Base-by-base conservation (phyloP, 257 asterid genomes). In the Vinca minor region DNA sequence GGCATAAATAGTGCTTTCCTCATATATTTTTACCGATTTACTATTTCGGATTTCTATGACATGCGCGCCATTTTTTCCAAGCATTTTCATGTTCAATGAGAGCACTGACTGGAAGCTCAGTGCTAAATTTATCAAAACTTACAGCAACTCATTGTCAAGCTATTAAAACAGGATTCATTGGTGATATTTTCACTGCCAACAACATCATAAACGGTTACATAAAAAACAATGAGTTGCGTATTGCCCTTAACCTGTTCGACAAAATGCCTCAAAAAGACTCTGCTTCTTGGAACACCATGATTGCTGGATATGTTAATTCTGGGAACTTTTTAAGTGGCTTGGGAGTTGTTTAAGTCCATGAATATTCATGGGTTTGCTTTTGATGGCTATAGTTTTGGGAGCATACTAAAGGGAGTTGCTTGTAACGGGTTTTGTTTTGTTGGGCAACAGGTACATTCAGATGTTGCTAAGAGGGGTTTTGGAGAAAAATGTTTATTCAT, bases 261-360 rank as follows among this genome's bases (percentile, higher is more conserved):
- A 91, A 87, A 55, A 87, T 85, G 92, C 86, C 91, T 65, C 71
- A 76, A 49, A 81, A 78, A 68, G 95, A 91, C 65, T 78, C 85
- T 21, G 87, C 81, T 32, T 83, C 96, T 63, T 87, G 97, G 96
- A 91, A 91, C 85, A 87, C 87, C 39, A 28, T 87, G 69, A 74
- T 91, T 71, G 59, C 94, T 26, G 95, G 84, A 18, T 72, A 81
- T 57, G 84, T 84, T 48, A 91, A 83, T 67, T 73, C 80, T 1
- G 74, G 85, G 35, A 67, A 59, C 45, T 78, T 85, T 61, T 18
- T 28, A 54, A 61, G 60, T 57, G n/a, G 82, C n/a, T n/a, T n/a
- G n/a, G n/a, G n/a, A n/a, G n/a, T n/a, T n/a, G n/a, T n/a, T n/a
- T n/a, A n/a, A n/a, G 50, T 64, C 72, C 49, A 91, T 91, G 97